These are phyloP conservation scores for Verticillium klebahnii DNA, from an alignment of 2,329 filamentous ascomycete species.

Conservation along the genomic window DNA sequence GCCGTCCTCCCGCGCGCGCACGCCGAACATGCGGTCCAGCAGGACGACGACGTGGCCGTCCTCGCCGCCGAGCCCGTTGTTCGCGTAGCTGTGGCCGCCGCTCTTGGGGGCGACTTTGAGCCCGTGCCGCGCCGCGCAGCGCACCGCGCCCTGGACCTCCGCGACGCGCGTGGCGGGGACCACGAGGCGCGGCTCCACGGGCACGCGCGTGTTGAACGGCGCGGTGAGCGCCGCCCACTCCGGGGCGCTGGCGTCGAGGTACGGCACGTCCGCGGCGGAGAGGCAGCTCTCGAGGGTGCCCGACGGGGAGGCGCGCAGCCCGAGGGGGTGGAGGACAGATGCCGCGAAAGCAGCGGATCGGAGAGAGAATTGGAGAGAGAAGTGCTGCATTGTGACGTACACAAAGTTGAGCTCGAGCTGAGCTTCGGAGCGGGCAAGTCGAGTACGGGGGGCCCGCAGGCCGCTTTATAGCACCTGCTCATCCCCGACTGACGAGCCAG, in stretches of 20 bases:
- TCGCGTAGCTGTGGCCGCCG: slow-evolving; percentile 48
- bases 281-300: slow-evolving; percentile 9
- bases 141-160: slow-evolving; percentile 41
- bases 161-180: slow-evolving; percentile 34
- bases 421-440: too few species aligned
- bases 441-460: too few species aligned
- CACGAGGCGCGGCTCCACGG: slow-evolving; percentile 35
- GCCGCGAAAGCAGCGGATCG: neutral
- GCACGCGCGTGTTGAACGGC: slow-evolving; percentile 26
- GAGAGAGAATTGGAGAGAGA: too few species aligned
- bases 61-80: slow-evolving; percentile 42
- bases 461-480: too few species aligned
- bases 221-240: slow-evolving; percentile 14
- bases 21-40: slow-evolving; percentile 37
- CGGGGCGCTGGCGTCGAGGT: slow-evolving; percentile 12
- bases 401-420: too few species aligned
- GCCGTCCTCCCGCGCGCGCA: slow-evolving; percentile 31
- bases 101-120: slow-evolving; percentile 44
- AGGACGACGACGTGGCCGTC: slow-evolving; percentile 43
- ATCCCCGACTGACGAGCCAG: too few species aligned
- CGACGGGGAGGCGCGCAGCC: neutral
- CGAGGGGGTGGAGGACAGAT: neutral
- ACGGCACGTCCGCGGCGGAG: slow-evolving; percentile 14
- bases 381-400: neutral
- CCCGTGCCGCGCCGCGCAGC: slow-evolving; percentile 34